Evolutionary conservation across 345 rosid genomes (phyloP).

Genomic region (Eucalyptus victrix): DNA sequence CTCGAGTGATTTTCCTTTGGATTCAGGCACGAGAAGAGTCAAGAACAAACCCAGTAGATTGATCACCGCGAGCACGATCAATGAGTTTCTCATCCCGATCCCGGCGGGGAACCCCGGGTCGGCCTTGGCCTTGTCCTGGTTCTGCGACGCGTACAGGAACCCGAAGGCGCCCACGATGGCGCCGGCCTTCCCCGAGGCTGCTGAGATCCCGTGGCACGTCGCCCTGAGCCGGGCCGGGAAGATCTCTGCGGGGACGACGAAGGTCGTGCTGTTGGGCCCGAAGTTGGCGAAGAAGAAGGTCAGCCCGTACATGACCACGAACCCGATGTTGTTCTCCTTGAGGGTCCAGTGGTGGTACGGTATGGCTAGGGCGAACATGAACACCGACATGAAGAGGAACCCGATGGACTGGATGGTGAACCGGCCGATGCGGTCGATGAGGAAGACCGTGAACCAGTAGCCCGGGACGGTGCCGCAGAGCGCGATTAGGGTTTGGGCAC

Average conservation of each 20-base stretch:
- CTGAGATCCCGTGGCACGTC: constrained; percentile 7
- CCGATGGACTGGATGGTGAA: constrained; percentile 11
- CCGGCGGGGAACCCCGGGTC: constrained; percentile 1
- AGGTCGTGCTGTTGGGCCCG: constrained; percentile 4
- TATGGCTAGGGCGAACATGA: constrained; percentile 11
- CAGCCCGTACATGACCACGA: not conserved
- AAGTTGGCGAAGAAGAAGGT: constrained; percentile 5
- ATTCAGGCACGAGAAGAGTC: constrained; percentile 11
- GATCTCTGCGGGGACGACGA: not conserved
- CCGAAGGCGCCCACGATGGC: constrained; percentile 4
- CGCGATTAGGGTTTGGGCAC: constrained; percentile 3
- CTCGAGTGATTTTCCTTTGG: constrained; percentile 6
- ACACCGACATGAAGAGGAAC: constrained; percentile 7
- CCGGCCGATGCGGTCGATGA: constrained; percentile 9
- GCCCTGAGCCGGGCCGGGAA: constrained; percentile 1
- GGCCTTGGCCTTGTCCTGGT: not conserved
- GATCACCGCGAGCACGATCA: not conserved
- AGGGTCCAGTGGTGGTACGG: constrained; percentile 8
- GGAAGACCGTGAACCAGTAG: constrained; percentile 11
- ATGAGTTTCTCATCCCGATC: constrained; percentile 1
- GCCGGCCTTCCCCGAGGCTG: constrained; percentile 1
- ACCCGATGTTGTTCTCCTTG: not conserved
- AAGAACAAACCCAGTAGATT: not conserved
- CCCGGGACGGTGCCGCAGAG: constrained; percentile 13
- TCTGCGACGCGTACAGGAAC: constrained; percentile 1